These are phyloP conservation scores for Chenopodium formosanum DNA, from an alignment of 148 eudicot genomes.

Conservation along the genomic window DNA sequence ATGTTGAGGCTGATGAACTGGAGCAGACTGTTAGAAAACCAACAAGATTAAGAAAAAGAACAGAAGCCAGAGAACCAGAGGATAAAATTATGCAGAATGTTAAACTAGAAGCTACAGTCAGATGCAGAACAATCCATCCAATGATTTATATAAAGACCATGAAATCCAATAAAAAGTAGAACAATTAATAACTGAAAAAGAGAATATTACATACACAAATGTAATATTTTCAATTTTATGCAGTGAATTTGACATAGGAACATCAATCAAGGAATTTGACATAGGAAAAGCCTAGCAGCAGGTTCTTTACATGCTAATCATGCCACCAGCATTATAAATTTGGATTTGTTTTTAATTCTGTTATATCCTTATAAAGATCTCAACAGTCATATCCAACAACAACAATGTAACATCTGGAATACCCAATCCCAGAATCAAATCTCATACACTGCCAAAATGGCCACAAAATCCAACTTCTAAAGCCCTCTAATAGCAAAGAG, in stretches of 20 bases:
- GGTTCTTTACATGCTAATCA: background rate
- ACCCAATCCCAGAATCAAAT: background rate
- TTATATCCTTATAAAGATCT: background rate
- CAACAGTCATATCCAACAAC: background rate
- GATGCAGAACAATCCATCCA: background rate
- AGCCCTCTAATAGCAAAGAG: background rate
- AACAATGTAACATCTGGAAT: background rate
- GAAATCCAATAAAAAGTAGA: background rate
- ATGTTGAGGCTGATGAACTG: constrained; percentile 47
- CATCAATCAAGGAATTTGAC: background rate
- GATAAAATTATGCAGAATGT: background rate
- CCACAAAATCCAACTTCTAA: background rate
- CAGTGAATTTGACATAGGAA: background rate
- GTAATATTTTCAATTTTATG: background rate
- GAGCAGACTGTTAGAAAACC: constrained; percentile 44
- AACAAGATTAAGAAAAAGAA: background rate
- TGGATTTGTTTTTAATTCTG: background rate
- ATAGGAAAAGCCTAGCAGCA: background rate
- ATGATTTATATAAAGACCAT: background rate
- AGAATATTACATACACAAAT: background rate
- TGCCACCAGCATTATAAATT: background rate
- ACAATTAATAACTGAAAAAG: background rate
- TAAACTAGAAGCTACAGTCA: background rate
- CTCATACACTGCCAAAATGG: background rate
- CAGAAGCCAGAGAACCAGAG: background rate